A percentile compares a stretch with the other conserved stretches of the same genome.
phyloP scores from a whole-genome alignment of 257 asterid species.

The Petunia axillaris region DNA sequence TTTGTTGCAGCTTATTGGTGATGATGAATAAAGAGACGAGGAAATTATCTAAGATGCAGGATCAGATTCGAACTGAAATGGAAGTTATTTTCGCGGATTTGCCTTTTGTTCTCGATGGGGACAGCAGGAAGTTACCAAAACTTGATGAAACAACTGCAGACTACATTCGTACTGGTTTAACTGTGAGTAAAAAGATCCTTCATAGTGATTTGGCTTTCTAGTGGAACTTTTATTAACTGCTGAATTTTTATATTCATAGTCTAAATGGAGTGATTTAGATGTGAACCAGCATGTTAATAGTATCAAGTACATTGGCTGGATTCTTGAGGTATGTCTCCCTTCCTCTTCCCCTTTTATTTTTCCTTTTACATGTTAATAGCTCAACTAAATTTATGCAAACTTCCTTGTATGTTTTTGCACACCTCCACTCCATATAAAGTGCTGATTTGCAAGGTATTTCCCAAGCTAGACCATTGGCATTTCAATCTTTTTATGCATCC shows the following conservation, averaged over 20 bases:
- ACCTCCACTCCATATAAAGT: no score
- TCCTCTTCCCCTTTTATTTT: no score
- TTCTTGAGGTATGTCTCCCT: slow-evolving; percentile 70
- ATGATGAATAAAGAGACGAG: slow-evolving; percentile 99
- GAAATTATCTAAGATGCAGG: slow-evolving; percentile 85
- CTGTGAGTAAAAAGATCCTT: slow-evolving; percentile 58
- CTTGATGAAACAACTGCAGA: slow-evolving; percentile 79
- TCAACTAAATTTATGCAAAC: no score
- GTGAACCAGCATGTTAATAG: slow-evolving; percentile 96
- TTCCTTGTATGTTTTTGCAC: no score
- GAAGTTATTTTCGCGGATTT: slow-evolving; percentile 74
- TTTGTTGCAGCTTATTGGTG: slow-evolving; percentile 69
- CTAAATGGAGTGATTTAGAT: slow-evolving; percentile 92
- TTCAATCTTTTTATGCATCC: no score
- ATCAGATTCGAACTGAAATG: slow-evolving; percentile 88
- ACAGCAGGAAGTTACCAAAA: slow-evolving; percentile 79
- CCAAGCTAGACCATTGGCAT: no score
- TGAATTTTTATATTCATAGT: slow-evolving; percentile 48
- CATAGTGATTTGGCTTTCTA: neutral
- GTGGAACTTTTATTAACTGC: neutral
- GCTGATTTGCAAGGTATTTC: no score
- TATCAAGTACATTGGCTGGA: slow-evolving; percentile 95
- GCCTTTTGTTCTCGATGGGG: slow-evolving; percentile 86
- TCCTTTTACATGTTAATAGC: no score
- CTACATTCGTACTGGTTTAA: slow-evolving; percentile 67